Base-by-base conservation (phyloP, 2,329 filamentous ascomycete genomes). In the Colletotrichum neosansevieriae region DNA sequence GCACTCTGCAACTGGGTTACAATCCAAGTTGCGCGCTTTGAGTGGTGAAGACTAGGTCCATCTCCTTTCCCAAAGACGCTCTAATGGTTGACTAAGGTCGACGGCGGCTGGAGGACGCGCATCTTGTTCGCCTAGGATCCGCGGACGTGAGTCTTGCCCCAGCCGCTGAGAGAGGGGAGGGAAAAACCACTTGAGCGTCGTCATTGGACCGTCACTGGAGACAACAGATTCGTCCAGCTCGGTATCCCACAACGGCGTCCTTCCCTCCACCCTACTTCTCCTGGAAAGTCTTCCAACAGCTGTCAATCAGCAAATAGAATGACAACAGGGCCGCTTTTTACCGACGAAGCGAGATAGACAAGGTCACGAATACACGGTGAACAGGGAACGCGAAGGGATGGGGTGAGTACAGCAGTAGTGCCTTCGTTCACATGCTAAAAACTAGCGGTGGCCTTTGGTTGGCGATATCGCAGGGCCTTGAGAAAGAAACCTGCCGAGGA, bases 361-460 rank as follows among this genome's bases (percentile, higher is more conserved):
- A 53, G 36, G 57, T 63, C 64, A 58, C 36, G 24, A 44, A 64
- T 21, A 38, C 45, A 58, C 38, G 40, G 53, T 58, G 19, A 38
- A 45, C 64, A 58, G 53, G 60, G 58, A 50, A 17, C 17, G 21
- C 40, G 38, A 40, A 38, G 50, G 29, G 15, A 51, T 15, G 51
- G 59, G 19, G 59, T 51, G 64, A 44, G 29, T 21, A 38, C 44
- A 44, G 49, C 45, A 38, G 54, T 53, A 47, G 54, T 58, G 60
- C 59, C 53, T 47, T 65, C 53, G 47, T 68, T 68, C 65, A 68
- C 65, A 59, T 68, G 65, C 60, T 65, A 65, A 65, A 68, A 57
- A 59, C 47, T 59, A 59, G 54, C 54, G 65, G 54, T 65, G 61
- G 54, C 59, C 59, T 50, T 53, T 34, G 24, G 15, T 57, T 19